Percentiles rank a stretch among this genome's conserved stretches.
phyloP scores from a whole-genome alignment of 1,139 yeast species.

The Suhomyces wounanorum region DNA sequence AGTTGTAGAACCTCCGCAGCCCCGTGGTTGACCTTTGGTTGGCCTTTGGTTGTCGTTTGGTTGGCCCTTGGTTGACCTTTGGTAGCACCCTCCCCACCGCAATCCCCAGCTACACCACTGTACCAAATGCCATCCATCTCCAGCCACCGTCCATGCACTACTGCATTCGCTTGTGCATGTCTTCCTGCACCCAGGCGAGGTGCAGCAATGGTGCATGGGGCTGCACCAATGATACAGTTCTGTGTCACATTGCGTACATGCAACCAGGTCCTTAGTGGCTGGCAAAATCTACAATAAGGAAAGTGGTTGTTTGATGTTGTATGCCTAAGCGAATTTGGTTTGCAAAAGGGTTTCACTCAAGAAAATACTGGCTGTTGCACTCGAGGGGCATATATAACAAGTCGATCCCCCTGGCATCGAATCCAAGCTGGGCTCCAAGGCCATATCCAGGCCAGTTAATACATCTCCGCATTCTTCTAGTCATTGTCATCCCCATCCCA shows the following conservation, averaged over 20 bases:
- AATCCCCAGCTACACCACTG: no score
- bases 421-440: constrained; percentile 4
- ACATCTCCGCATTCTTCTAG: neutral
- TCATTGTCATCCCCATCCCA: neutral
- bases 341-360: constrained; percentile 2
- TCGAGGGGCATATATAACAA: constrained; percentile 5
- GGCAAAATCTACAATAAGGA: constrained; percentile 7
- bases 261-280: constrained; percentile 10
- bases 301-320: constrained; percentile 7
- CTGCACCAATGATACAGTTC: neutral
- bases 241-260: constrained; percentile 1
- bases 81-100: no score
- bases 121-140: neutral
- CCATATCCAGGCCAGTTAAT: neutral
- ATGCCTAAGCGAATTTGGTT: constrained; percentile 9
- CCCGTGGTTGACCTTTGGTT: no score
- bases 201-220: neutral
- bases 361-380: constrained; percentile 3
- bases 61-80: no score
- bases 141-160: neutral
- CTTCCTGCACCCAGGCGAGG: neutral
- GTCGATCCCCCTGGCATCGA: constrained; percentile 3
- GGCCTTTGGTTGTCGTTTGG: no score
- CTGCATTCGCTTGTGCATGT: neutral
- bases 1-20: no score